phyloP scores from a whole-genome alignment of 805 yeast genomes.

The Spathaspora boniae region DNA sequence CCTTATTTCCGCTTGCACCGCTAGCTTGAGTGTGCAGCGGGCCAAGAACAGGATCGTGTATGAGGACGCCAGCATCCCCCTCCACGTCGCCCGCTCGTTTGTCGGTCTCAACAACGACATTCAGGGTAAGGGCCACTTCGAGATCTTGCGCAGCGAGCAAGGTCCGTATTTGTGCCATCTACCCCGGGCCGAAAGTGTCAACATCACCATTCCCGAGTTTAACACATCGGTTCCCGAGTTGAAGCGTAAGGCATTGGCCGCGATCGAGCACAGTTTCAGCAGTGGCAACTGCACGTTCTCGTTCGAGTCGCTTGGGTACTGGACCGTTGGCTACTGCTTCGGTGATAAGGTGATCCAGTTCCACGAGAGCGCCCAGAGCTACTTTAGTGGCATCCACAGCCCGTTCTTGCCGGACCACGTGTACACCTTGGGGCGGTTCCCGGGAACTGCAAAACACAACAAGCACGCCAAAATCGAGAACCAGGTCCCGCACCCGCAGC shows the following conservation, averaged over 20 bases:
- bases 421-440: slow-evolving; percentile 35
- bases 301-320: slow-evolving; percentile 40
- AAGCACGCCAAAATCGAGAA: slow-evolving; percentile 14
- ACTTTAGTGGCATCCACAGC: slow-evolving; percentile 25
- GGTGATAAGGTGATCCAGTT: slow-evolving; percentile 49
- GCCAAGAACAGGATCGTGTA: slow-evolving; percentile 14
- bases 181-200: slow-evolving; percentile 11
- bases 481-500: slow-evolving; percentile 16
- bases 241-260: slow-evolving; percentile 14
- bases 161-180: slow-evolving; percentile 20
- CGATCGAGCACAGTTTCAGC: slow-evolving; percentile 16
- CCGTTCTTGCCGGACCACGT: slow-evolving; percentile 29
- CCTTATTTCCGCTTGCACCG: too few species aligned
- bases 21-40: slow-evolving; percentile 1
- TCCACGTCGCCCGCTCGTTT: slow-evolving; percentile 11
- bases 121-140: slow-evolving; percentile 14
- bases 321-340: slow-evolving; percentile 52
- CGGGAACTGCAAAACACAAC: slow-evolving; percentile 16
- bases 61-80: slow-evolving; percentile 16
- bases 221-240: slow-evolving; percentile 11
- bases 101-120: slow-evolving; percentile 8
- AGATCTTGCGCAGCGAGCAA: slow-evolving; percentile 10
- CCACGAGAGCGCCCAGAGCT: slow-evolving; percentile 31
- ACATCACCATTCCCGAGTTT: slow-evolving; percentile 1
- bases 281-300: slow-evolving; percentile 21